These are phyloP conservation scores for Phytophthora meadii DNA, from an alignment of 352 stramenopile species.

Conservation along the genomic window DNA sequence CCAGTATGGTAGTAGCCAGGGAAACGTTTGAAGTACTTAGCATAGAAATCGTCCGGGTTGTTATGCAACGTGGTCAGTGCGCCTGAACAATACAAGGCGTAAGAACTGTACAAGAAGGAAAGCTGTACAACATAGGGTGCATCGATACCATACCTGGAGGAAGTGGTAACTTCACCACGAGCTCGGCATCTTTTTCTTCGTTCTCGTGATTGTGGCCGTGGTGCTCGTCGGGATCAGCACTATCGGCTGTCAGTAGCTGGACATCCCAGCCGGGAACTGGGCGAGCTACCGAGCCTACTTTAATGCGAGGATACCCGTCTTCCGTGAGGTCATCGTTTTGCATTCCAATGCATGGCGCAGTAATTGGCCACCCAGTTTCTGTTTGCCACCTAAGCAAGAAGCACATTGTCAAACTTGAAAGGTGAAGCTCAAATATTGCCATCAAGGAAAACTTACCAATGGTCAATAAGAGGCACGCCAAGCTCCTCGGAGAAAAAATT, in stretches of 20 bases:
- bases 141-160: slow-evolving; percentile 61
- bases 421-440: neutral
- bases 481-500: slow-evolving; percentile 76
- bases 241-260: slow-evolving; percentile 68
- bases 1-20: slow-evolving; percentile 91
- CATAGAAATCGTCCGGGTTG: slow-evolving; percentile 81
- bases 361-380: slow-evolving; percentile 88
- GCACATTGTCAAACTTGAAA: slow-evolving; percentile 1
- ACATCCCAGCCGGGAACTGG: slow-evolving; percentile 89
- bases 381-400: slow-evolving; percentile 82
- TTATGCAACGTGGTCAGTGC: slow-evolving; percentile 88
- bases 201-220: slow-evolving; percentile 59
- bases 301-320: slow-evolving; percentile 55
- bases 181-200: slow-evolving; percentile 61
- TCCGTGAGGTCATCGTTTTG: slow-evolving; percentile 53
- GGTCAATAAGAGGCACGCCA: slow-evolving; percentile 77
- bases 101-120: slow-evolving; percentile 1
- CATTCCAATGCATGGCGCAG: slow-evolving; percentile 75
- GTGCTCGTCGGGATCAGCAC: slow-evolving; percentile 46
- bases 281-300: slow-evolving; percentile 65
- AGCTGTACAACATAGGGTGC: neutral
- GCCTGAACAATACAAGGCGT: slow-evolving; percentile 23
- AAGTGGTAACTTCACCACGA: slow-evolving; percentile 86
- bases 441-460: slow-evolving; percentile 54
- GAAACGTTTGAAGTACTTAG: slow-evolving; percentile 85